Conservation (phyloP, 2,329 filamentous ascomycete genomes). For the Fusarium torulosum region DNA sequence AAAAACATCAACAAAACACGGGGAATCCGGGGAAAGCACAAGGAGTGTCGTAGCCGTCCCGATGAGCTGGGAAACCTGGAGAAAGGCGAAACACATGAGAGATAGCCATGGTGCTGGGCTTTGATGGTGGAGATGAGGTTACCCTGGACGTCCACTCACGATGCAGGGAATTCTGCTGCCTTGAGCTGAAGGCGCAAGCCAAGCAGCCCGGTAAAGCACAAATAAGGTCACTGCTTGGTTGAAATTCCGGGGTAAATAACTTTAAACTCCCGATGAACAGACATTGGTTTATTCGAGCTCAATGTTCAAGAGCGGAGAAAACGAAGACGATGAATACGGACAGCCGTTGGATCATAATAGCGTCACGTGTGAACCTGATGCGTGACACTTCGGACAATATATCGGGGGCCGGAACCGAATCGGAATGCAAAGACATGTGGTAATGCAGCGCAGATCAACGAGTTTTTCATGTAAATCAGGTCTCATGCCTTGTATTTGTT, state of each 20-base stretch:
- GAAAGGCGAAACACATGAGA: neutral
- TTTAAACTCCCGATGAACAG: too few species aligned
- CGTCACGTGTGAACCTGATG: constrained; percentile 8
- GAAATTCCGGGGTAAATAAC: too few species aligned
- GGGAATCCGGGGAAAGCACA: constrained; percentile 32
- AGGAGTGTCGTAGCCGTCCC: neutral
- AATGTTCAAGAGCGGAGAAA: neutral
- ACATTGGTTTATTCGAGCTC: neutral
- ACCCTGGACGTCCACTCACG: constrained; percentile 31
- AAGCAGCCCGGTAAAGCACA: constrained; percentile 13
- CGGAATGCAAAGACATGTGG: neutral
- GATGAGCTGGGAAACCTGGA: constrained; percentile 15
- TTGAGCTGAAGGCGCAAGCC: constrained; percentile 29
- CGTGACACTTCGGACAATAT: neutral
- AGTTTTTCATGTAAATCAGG: neutral
- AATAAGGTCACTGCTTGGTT: constrained; percentile 5
- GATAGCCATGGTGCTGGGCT: constrained; percentile 6
- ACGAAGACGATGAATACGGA: neutral
- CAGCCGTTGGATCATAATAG: neutral
- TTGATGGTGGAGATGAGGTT: constrained; percentile 36
- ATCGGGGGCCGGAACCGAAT: neutral
- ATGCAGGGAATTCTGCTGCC: constrained; percentile 40
- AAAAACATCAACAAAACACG: constrained; percentile 27
- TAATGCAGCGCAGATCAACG: constrained; percentile 14
- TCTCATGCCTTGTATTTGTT: neutral